phyloP scores from a whole-genome alignment of 148 eudicot species.

The Pouteria glomerata region DNA sequence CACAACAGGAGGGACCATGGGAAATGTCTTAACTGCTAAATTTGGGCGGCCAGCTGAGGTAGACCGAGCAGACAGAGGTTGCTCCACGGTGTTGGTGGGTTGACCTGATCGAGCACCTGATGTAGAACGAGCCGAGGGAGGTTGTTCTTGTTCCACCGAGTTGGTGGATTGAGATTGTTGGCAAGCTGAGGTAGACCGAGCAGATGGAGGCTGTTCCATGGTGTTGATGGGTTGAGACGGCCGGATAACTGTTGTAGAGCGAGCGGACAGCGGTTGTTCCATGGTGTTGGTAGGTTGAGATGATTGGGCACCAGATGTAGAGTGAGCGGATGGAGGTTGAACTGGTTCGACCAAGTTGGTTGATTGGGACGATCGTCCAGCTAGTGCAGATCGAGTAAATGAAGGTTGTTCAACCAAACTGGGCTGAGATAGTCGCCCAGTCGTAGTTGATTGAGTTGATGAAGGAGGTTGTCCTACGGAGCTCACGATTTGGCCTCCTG shows the following conservation, averaged over 20 bases:
- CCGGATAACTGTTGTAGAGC: constrained; percentile 9
- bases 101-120: constrained; percentile 32
- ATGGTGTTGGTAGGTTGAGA: constrained; percentile 16
- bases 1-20: constrained; percentile 55
- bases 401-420: constrained; percentile 24
- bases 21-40: constrained; percentile 46
- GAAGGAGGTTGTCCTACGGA: constrained; percentile 33
- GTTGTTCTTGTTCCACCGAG: constrained; percentile 29
- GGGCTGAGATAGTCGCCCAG: constrained; percentile 21
- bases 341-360: constrained; percentile 24
- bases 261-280: constrained; percentile 27
- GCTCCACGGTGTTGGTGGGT: constrained; percentile 34
- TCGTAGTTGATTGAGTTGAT: constrained; percentile 33
- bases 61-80: constrained; percentile 59
- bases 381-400: constrained; percentile 15
- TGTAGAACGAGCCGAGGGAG: constrained; percentile 40
- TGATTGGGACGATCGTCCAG: constrained; percentile 21
- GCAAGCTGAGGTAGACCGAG: constrained; percentile 15
- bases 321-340: constrained; percentile 27
- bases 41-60: constrained; percentile 31
- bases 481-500: constrained; percentile 28
- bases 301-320: constrained; percentile 17
- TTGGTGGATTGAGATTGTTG: constrained; percentile 22
- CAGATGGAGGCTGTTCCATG: constrained; percentile 27
- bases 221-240: constrained; percentile 26